Evolutionary conservation across 2,329 filamentous ascomycete genomes (phyloP).

Genomic region (Apiospora kogelbergensis): DNA sequence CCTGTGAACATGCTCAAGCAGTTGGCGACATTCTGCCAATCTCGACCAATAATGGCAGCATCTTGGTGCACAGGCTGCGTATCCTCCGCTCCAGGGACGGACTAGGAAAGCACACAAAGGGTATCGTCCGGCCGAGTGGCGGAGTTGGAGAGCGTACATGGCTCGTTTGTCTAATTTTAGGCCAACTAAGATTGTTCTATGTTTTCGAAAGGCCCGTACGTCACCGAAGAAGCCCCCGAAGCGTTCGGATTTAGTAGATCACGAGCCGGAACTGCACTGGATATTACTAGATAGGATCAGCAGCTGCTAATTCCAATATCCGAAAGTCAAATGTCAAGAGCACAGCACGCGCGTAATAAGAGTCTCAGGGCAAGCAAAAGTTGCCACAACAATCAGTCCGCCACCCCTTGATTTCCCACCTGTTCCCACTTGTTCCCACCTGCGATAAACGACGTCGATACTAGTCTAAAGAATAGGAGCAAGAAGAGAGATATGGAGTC

Average conservation of each 20-base stretch:
- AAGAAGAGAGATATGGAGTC: too few species aligned
- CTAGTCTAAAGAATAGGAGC: too few species aligned
- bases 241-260: too few species aligned
- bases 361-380: too few species aligned
- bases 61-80: neutral
- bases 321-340: neutral
- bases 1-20: neutral
- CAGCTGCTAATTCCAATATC: neutral
- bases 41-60: neutral
- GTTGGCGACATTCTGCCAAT: neutral
- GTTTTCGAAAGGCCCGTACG: neutral
- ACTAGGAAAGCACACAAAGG: too few species aligned
- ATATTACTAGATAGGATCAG: too few species aligned
- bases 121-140: neutral
- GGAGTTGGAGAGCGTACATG: neutral
- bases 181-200: neutral
- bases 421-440: too few species aligned
- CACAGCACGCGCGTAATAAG: neutral
- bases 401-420: too few species aligned
- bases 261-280: too few species aligned
- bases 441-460: too few species aligned
- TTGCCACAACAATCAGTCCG: too few species aligned
- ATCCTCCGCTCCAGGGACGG: neutral
- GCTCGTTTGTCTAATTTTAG: too few species aligned
- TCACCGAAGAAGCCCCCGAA: neutral